phyloP scores from a whole-genome alignment of 228 moss, liverwort and hornwort species.

The Sphagnum fallax region DNA sequence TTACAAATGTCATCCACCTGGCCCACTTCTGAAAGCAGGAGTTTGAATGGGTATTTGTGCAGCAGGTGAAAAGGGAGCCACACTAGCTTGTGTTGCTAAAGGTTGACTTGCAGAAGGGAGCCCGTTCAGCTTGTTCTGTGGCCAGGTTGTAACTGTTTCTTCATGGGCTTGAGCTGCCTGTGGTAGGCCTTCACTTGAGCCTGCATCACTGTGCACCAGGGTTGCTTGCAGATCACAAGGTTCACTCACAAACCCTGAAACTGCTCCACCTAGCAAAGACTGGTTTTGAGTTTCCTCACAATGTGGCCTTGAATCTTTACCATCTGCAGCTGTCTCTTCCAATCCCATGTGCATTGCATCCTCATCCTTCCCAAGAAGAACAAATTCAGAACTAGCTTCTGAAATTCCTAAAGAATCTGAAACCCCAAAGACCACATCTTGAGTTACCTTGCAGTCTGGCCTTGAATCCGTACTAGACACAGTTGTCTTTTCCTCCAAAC shows the following conservation, averaged over 20 bases:
- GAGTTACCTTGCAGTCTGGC: no score
- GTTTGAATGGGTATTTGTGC: constrained; percentile 13
- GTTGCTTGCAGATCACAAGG: neutral
- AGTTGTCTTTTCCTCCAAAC: no score
- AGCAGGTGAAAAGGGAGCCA: constrained; percentile 11
- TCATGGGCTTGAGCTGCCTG: constrained; percentile 11
- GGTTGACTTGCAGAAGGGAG: constrained; percentile 8
- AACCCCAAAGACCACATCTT: neutral
- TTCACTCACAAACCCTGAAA: constrained; percentile 3
- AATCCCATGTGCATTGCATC: neutral
- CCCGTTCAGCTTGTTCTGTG: constrained; percentile 31
- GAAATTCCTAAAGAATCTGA: constrained; percentile 3
- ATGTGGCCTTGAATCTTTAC: constrained; percentile 9
- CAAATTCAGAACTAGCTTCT: constrained; percentile 7
- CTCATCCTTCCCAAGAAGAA: constrained; percentile 1
- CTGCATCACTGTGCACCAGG: neutral
- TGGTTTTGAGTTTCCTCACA: constrained; percentile 5
- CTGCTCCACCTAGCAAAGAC: constrained; percentile 7
- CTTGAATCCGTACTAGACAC: no score
- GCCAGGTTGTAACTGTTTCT: constrained; percentile 10
- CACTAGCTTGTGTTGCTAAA: constrained; percentile 5
- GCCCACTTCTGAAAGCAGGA: constrained; percentile 8
- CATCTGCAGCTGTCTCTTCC: neutral
- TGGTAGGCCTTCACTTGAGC: constrained; percentile 6
- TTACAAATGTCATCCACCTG: constrained; percentile 2